These are phyloP conservation scores for Musa beccarii DNA, from an alignment of 176 grass and related monocot genomes.

Conservation along the genomic window DNA sequence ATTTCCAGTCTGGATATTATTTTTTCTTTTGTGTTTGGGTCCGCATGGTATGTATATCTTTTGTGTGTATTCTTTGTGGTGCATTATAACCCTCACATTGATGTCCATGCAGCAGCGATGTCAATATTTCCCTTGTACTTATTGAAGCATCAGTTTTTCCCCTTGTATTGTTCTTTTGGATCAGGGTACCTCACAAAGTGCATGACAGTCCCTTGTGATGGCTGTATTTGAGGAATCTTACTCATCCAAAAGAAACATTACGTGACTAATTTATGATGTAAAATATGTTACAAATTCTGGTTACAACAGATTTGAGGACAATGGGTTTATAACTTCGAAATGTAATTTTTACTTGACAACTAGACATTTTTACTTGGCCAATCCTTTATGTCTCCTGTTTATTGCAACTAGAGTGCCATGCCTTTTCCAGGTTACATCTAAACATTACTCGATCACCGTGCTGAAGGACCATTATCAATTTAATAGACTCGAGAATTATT, in stretches of 20 bases:
- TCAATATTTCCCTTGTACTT: neutral
- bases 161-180: neutral
- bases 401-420: neutral
- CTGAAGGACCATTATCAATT: slow-evolving; percentile 95
- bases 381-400: neutral
- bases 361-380: neutral
- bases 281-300: too few relatives aligned
- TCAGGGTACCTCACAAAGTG: neutral
- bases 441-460: slow-evolving; percentile 67
- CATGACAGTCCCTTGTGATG: neutral
- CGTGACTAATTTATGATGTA: neutral
- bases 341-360: too few relatives aligned
- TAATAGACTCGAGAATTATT: slow-evolving; percentile 67
- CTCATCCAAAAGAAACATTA: neutral
- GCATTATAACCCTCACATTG: neutral
- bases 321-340: too few relatives aligned
- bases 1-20: neutral
- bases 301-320: too few relatives aligned
- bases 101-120: neutral
- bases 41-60: neutral
- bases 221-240: neutral
- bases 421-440: slow-evolving; percentile 79
- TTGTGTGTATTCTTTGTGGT: neutral
- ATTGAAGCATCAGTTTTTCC: neutral
- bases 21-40: neutral